These are phyloP conservation scores for Mimosa bimucronata DNA, from an alignment of 306 rosid genomes.

Conservation along the genomic window DNA sequence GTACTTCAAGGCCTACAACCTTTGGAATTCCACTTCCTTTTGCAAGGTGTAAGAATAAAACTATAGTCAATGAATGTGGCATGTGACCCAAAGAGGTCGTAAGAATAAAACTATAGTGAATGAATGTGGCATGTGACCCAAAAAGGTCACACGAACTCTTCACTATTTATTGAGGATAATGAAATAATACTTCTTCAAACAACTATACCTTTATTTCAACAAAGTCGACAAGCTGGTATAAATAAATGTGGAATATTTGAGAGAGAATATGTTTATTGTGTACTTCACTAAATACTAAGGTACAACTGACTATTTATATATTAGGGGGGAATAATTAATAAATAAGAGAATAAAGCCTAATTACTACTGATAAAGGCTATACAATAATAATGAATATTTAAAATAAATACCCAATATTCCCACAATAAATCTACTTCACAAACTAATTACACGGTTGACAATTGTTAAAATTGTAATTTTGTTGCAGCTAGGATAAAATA, in stretches of 20 bases:
- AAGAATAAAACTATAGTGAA: conserved; percentile 4
- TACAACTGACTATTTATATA: background rate
- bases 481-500: background rate
- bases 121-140: conserved; percentile 21
- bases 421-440: background rate
- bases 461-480: background rate
- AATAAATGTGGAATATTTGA: background rate
- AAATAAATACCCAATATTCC: background rate
- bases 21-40: conserved; percentile 88
- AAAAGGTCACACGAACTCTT: background rate
- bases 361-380: background rate
- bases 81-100: background rate
- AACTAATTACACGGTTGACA: background rate
- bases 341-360: background rate
- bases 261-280: background rate
- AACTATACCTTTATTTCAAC: background rate
- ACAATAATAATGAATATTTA: background rate
- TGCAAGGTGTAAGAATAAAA: conserved; percentile 28
- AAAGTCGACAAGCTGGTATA: background rate
- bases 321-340: background rate
- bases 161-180: background rate
- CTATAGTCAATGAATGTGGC: conserved; percentile 20
- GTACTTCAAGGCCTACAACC: conserved; percentile 81
- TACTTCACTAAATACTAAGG: background rate
- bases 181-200: background rate